Evolutionary conservation across 176 grass and related monocot genomes (phyloP).

Genomic region (Dendrocalamus sinicus): DNA sequence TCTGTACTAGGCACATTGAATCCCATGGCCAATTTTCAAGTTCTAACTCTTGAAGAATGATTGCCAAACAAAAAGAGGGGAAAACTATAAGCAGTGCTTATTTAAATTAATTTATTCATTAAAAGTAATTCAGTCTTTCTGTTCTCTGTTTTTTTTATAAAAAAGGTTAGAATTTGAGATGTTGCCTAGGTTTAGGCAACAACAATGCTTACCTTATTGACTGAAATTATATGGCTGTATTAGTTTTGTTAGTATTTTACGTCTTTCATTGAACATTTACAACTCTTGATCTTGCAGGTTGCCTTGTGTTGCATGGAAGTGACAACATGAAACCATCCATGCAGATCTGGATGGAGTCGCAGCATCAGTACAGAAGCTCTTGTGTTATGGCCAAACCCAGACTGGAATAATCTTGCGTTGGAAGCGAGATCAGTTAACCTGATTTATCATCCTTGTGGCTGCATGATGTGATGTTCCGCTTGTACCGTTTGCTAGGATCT

Average conservation of each 20-base stretch:
- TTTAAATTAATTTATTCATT: background rate
- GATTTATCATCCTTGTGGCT: constrained; percentile 58
- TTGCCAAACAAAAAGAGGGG: background rate
- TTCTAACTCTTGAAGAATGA: background rate
- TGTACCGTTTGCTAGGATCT: constrained; percentile 48
- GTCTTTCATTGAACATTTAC: constrained; percentile 9
- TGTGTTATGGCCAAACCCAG: constrained; percentile 18
- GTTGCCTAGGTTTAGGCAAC: background rate
- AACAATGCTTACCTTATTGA: background rate
- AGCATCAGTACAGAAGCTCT: constrained; percentile 11
- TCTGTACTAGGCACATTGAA: background rate
- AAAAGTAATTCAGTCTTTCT: background rate
- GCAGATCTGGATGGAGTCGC: constrained; percentile 25
- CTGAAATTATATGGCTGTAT: background rate
- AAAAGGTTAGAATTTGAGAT: background rate
- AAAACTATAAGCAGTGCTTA: background rate
- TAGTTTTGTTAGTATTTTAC: background rate
- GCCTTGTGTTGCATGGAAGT: constrained; percentile 51
- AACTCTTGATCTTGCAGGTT: constrained; percentile 40
- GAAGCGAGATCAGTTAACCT: constrained; percentile 66
- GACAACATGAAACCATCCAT: background rate
- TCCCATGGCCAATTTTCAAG: background rate
- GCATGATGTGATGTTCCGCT: constrained; percentile 60
- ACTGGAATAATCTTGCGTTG: constrained; percentile 53
- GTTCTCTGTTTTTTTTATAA: background rate